A percentile compares a stretch with the other conserved stretches of the same genome.
Conservation (phyloP, 2,329 filamentous ascomycete genomes). For the Colletotrichum chlorophyti region DNA sequence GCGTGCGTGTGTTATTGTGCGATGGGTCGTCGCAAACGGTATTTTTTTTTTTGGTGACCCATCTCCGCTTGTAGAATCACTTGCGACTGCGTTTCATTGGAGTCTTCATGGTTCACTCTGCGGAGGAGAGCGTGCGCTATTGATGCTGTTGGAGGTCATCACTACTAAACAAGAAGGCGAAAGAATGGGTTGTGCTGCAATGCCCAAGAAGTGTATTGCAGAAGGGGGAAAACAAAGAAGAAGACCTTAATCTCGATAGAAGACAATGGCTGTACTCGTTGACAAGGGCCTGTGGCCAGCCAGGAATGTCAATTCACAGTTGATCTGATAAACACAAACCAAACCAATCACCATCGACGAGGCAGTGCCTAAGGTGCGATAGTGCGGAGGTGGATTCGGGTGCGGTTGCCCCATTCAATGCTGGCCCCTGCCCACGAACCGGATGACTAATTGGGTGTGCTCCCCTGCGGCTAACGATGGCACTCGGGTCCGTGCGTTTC, state of each 20-base stretch:
- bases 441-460: slow-evolving; percentile 29
- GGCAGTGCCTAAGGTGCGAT: slow-evolving; percentile 5
- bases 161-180: too few relatives aligned
- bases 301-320: slow-evolving; percentile 13
- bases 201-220: slow-evolving; percentile 5
- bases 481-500: slow-evolving; percentile 38
- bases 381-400: slow-evolving; percentile 20
- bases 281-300: slow-evolving; percentile 12
- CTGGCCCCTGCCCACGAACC: background rate
- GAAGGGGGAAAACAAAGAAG: too few relatives aligned
- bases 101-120: too few relatives aligned
- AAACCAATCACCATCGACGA: slow-evolving; percentile 9
- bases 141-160: too few relatives aligned
- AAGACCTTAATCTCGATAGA: too few relatives aligned
- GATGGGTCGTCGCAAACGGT: too few relatives aligned
- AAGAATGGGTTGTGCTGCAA: background rate
- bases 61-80: too few relatives aligned
- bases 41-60: too few relatives aligned
- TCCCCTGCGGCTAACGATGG: slow-evolving; percentile 26
- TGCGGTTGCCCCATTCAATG: slow-evolving; percentile 12
- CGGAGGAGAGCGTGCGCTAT: too few relatives aligned
- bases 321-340: slow-evolving; percentile 16
- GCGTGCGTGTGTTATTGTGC: too few relatives aligned
- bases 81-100: too few relatives aligned
- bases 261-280: slow-evolving; percentile 8